Conservation (phyloP, 176 grass and related monocot genomes). For the Musa acuminata region DNA sequence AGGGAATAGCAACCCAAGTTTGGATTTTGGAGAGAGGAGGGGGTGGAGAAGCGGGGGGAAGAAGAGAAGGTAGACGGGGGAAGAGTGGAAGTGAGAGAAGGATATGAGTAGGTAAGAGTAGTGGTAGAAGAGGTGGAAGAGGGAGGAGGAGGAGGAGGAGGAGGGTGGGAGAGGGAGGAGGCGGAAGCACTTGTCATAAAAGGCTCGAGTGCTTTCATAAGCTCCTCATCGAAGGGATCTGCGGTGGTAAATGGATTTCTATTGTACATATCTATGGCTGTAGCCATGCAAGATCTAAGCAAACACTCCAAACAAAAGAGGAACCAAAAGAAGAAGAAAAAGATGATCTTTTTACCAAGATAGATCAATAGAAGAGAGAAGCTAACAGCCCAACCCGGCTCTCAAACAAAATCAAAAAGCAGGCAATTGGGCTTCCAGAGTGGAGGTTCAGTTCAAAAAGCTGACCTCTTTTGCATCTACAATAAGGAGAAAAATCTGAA, state of each 20-base stretch:
- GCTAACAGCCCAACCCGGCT: conserved; percentile 3
- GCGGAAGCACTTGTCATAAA: conserved; percentile 76
- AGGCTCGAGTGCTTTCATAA: conserved; percentile 85
- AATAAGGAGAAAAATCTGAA: conserved; percentile 2
- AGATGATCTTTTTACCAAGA: conserved; percentile 13
- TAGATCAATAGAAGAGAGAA: not conserved
- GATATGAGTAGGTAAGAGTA: conserved; percentile 13
- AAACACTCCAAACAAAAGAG: conserved; percentile 2
- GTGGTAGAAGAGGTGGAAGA: conserved; percentile 19
- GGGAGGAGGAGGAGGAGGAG: conserved; percentile 17
- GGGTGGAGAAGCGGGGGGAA: not conserved
- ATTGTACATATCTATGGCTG: conserved; percentile 92
- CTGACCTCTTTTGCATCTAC: conserved; percentile 36
- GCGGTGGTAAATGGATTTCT: conserved; percentile 9
- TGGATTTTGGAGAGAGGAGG: conserved; percentile 8
- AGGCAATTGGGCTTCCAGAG: not conserved
- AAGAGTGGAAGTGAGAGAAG: conserved; percentile 22
- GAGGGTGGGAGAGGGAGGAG: conserved; percentile 42
- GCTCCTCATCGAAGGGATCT: conserved; percentile 60
- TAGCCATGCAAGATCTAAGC: conserved; percentile 45
- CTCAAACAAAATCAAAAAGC: conserved; percentile 23
- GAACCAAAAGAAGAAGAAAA: conserved; percentile 23
- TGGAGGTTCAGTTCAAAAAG: conserved; percentile 27
- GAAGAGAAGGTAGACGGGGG: not conserved
- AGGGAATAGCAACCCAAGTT: conserved; percentile 18